phyloP scores from a whole-genome alignment of 108 stramenopile species.

The Pseudonitzschia pungens region DNA sequence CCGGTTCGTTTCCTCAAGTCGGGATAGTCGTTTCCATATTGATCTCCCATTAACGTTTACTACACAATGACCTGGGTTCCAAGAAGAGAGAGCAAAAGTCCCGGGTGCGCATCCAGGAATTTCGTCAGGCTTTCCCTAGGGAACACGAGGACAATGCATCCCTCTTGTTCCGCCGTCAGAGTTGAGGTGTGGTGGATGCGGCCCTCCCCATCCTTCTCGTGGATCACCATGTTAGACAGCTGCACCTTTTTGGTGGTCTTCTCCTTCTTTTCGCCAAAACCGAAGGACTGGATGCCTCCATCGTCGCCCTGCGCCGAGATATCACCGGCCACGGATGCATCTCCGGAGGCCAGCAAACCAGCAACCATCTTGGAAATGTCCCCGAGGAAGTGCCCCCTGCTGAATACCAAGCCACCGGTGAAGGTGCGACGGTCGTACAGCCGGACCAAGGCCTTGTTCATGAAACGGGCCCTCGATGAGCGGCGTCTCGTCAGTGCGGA shows the following conservation, averaged over 20 bases:
- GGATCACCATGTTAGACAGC: slow-evolving; percentile 49
- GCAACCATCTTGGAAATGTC: slow-evolving; percentile 88
- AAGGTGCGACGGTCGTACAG: slow-evolving; percentile 78
- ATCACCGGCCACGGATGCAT: slow-evolving; percentile 16
- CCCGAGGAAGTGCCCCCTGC: slow-evolving; percentile 84
- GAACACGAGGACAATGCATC: slow-evolving; percentile 79
- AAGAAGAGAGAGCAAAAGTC: slow-evolving; percentile 77
- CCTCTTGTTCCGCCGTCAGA: slow-evolving; percentile 84
- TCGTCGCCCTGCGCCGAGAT: slow-evolving; percentile 11
- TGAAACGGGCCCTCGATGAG: slow-evolving; percentile 67
- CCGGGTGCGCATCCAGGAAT: slow-evolving; percentile 83
- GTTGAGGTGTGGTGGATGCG: slow-evolving; percentile 75
- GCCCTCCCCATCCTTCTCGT: slow-evolving; percentile 42
- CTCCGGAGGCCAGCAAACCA: slow-evolving; percentile 52
- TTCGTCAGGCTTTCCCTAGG: slow-evolving; percentile 67
- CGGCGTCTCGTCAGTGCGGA: slow-evolving; percentile 35
- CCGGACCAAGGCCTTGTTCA: slow-evolving; percentile 80
- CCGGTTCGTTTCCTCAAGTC: no score
- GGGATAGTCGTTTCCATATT: neutral
- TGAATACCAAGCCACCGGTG: slow-evolving; percentile 80
- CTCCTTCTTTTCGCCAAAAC: slow-evolving; percentile 52
- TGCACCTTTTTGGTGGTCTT: slow-evolving; percentile 27
- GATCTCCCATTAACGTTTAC: no score
- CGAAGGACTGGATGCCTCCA: slow-evolving; percentile 26
- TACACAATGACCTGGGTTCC: slow-evolving; percentile 88